These are phyloP conservation scores for Pichia cephalocereana DNA, from an alignment of 805 yeast genomes.

Conservation along the genomic window DNA sequence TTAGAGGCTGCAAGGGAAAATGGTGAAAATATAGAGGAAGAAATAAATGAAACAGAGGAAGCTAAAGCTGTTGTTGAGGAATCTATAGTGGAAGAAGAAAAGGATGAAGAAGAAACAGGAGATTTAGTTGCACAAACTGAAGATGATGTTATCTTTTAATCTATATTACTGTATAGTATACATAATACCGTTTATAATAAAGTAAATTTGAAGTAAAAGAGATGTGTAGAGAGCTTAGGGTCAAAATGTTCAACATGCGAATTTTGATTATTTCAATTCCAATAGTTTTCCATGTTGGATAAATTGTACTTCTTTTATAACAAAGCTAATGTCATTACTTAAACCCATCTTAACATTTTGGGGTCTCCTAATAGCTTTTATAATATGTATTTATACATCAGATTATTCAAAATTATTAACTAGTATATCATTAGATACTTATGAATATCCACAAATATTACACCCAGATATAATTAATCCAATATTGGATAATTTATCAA, in stretches of 20 bases:
- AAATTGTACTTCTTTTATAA: too few species aligned
- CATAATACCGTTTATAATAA: too few species aligned
- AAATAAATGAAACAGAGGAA: not conserved
- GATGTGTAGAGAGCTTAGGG: too few species aligned
- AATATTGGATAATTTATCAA: constrained; percentile 6
- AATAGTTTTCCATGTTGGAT: too few species aligned
- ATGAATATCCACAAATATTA: constrained; percentile 42
- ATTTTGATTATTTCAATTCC: too few species aligned
- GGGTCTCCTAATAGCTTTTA: not conserved
- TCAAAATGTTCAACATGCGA: too few species aligned
- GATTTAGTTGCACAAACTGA: constrained; percentile 28
- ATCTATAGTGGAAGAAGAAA: constrained; percentile 5
- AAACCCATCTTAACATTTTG: not conserved
- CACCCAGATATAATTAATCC: constrained; percentile 30
- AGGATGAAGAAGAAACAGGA: constrained; percentile 9
- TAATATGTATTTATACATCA: not conserved
- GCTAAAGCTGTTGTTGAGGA: constrained; percentile 11
- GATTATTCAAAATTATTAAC: constrained; percentile 1
- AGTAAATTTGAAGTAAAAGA: too few species aligned
- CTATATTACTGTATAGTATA: too few species aligned
- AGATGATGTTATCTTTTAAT: constrained; percentile 30
- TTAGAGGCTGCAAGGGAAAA: constrained; percentile 13
- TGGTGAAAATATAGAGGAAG: constrained; percentile 11
- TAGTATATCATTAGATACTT: constrained; percentile 14
- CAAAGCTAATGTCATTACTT: not conserved